Evolutionary conservation across 2,329 filamentous ascomycete species (phyloP).

Genomic region (Reticulascus tulasneorum): DNA sequence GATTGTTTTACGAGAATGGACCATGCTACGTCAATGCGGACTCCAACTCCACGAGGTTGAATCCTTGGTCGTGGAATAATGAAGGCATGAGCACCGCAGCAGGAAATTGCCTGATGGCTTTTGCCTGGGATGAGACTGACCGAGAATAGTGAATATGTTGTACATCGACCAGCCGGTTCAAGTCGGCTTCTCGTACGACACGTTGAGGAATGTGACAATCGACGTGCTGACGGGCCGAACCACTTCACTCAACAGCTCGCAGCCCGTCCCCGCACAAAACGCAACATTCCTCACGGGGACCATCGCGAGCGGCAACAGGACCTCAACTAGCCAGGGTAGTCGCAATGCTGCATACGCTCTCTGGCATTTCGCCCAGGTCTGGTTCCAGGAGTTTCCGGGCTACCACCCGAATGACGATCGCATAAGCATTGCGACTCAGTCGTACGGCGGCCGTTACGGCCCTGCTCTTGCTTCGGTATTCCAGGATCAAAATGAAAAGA

Average conservation of each 20-base stretch:
- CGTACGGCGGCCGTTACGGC: constrained; percentile 30
- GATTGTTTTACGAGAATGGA: constrained; percentile 47
- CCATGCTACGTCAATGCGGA: constrained; percentile 32
- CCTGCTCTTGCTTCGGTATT: constrained; percentile 55
- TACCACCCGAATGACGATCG: constrained; percentile 45
- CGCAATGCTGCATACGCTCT: constrained; percentile 36
- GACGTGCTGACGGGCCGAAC: too few relatives aligned
- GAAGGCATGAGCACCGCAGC: too few relatives aligned
- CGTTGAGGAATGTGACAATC: constrained; percentile 50
- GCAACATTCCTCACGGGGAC: constrained; percentile 23
- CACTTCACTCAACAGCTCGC: too few relatives aligned
- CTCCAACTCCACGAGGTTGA: constrained; percentile 42
- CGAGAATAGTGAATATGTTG: constrained; percentile 48
- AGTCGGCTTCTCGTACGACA: constrained; percentile 59
- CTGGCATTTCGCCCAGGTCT: constrained; percentile 55
- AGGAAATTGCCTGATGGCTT: too few relatives aligned
- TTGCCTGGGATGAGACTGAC: too few relatives aligned
- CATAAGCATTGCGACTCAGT: constrained; percentile 62
- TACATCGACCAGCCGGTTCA: constrained; percentile 54
- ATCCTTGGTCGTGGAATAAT: constrained; percentile 54
- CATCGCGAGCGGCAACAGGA: constrained; percentile 28
- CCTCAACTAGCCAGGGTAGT: constrained; percentile 42
- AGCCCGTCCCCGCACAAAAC: too few relatives aligned
- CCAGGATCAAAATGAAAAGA: constrained; percentile 58
- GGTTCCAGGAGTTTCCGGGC: constrained; percentile 55